phyloP scores from a whole-genome alignment of 2,329 filamentous ascomycete species.

The Trichoderma endophyticum region DNA sequence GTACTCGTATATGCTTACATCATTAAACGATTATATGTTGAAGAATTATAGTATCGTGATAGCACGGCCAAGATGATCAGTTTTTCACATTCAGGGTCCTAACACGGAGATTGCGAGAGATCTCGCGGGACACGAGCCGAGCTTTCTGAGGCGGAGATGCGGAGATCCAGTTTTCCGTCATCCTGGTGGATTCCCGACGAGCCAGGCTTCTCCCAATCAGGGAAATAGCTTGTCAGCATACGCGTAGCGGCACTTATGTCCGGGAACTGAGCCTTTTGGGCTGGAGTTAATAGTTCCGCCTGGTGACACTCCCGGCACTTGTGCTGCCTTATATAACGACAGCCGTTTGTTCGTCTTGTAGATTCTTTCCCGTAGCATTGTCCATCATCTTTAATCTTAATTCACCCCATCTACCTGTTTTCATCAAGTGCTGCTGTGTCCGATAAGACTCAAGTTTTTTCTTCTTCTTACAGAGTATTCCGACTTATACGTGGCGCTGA shows the following conservation, averaged over 20 bases:
- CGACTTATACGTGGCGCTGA: not conserved
- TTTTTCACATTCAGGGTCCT: not conserved
- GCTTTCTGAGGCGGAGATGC: not conserved
- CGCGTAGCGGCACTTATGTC: not conserved
- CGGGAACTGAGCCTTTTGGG: not conserved
- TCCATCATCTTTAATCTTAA: not conserved
- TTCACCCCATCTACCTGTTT: not conserved
- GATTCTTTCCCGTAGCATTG: not conserved
- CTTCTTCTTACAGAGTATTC: not conserved
- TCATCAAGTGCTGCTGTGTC: not conserved
- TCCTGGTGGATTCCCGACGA: not conserved
- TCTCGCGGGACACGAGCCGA: not conserved
- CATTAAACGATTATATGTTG: not conserved
- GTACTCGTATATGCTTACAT: not conserved
- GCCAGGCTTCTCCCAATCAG: not conserved
- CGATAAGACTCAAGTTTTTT: not conserved
- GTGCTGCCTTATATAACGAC: not conserved
- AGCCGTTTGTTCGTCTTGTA: not conserved
- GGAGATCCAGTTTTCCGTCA: slow-evolving; percentile 3
- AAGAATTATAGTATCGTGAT: not conserved
- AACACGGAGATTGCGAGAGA: not conserved
- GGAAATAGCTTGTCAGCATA: slow-evolving; percentile 8
- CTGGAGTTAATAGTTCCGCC: not conserved
- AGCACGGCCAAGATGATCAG: not conserved
- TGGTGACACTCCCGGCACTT: not conserved